Percentiles rank a stretch among this genome's conserved stretches.
phyloP scores from a whole-genome alignment of 331 rosid genomes.

The Pyrus hybrid region DNA sequence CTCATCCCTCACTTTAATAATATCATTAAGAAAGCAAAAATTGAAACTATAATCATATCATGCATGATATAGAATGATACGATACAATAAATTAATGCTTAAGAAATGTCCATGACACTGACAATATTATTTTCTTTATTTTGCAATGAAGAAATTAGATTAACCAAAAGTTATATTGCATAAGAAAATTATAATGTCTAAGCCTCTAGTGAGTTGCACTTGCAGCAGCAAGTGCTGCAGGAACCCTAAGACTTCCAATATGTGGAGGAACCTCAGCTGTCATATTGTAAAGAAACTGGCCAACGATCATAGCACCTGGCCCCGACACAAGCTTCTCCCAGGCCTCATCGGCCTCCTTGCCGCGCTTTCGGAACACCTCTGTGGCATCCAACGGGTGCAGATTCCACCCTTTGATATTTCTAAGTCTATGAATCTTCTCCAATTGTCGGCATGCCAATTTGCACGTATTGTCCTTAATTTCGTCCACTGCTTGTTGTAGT shows the following conservation, averaged over 20 bases:
- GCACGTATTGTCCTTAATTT: slow-evolving; percentile 48
- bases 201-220: slow-evolving; percentile 5
- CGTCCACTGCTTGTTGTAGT: slow-evolving; percentile 29
- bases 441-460: slow-evolving; percentile 50
- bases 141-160: not conserved
- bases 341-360: slow-evolving; percentile 41
- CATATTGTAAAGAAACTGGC: slow-evolving; percentile 29
- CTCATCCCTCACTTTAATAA: too few species aligned
- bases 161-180: not conserved
- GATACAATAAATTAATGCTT: not conserved
- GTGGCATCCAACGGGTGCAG: slow-evolving; percentile 63
- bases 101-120: not conserved
- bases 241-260: slow-evolving; percentile 7
- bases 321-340: slow-evolving; percentile 55
- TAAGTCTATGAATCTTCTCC: slow-evolving; percentile 46
- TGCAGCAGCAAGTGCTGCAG: not conserved
- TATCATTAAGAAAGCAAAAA: too few species aligned
- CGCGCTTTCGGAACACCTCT: slow-evolving; percentile 40
- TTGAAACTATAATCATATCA: too few species aligned
- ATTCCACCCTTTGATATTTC: slow-evolving; percentile 52
- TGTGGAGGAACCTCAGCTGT: not conserved
- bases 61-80: too few species aligned
- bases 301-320: slow-evolving; percentile 44
- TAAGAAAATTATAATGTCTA: not conserved
- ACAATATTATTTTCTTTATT: too few species aligned